Base-by-base conservation (phyloP, 495 filamentous ascomycete species). In the Penicillium odoratum region DNA sequence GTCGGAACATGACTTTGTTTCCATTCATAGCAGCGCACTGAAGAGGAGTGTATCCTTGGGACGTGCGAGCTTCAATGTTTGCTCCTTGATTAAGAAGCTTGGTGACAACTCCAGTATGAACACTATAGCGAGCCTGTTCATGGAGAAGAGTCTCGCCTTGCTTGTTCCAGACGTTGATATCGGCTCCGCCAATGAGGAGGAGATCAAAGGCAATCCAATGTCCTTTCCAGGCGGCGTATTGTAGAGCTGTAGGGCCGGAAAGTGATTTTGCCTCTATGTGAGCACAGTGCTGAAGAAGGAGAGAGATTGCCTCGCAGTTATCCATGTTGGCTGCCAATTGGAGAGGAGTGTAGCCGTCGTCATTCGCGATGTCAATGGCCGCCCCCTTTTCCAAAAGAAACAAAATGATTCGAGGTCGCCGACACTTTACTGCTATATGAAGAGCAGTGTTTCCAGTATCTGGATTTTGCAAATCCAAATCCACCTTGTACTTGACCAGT, bases 171-270 rank as follows among this genome's bases (percentile, higher is more conserved):
- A 55, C 61, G 43, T 76, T 73, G 50, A 76, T 67, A 30, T 76
- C 67, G 0, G 71, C 73, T 0, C 73, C 70, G 0, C 64, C 67
- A 11, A 63, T 68, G 0, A 74, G 0, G 0, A 76, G 57, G 26
- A 74, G 55, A 25, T 73, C 70, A 49, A 73, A 70, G 4, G 66
- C 71, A 16, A 66, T 36, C 71, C 69, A 73, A 43, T 76, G 40
- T 2, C 61, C 58, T 11, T 62, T 28, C 15, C 50, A 25, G 0
- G 69, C 71, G 6, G 73, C 64, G 0, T 60, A 3, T 5, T 76
- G 73, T 11, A 74, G 53, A 0, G 73, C 71, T 6, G 68, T 76
- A 0, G 52, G 31, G 0, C 67, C 68, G 7, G 51, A 46, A 1
- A 56, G 25, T 0, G 69, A 69, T 0, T 66, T 66, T 45, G 53